These are phyloP conservation scores for Aspergillus versicolor DNA, from an alignment of 2,329 filamentous ascomycete genomes.

Conservation along the genomic window DNA sequence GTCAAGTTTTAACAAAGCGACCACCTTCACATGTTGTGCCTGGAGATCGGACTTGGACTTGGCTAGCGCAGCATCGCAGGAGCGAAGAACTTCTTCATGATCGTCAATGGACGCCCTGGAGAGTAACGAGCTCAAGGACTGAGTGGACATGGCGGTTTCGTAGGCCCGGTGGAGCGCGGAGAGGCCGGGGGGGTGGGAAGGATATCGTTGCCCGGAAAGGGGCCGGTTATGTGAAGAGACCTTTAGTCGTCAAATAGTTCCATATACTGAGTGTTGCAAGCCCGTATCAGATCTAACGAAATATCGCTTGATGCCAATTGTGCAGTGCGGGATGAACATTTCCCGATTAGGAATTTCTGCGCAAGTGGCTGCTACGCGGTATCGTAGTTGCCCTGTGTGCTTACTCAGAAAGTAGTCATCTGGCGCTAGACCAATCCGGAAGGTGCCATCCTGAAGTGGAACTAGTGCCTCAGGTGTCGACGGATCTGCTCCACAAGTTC, in stretches of 20 bases:
- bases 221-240: neutral
- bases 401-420: neutral
- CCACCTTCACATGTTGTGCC: conserved; percentile 58
- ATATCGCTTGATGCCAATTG: conserved; percentile 1
- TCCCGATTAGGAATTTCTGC: conserved; percentile 22
- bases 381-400: conserved; percentile 6
- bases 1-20: conserved; percentile 63
- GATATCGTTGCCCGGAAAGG: neutral
- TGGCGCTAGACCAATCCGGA: neutral
- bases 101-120: conserved; percentile 60
- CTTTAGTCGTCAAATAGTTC: neutral
- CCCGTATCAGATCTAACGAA: conserved; percentile 1
- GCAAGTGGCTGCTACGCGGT: neutral
- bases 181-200: neutral
- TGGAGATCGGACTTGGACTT: conserved; percentile 57
- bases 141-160: conserved; percentile 39
- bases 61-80: conserved; percentile 57
- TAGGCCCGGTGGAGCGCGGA: neutral
- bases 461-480: neutral
- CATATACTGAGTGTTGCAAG: neutral
- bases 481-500: neutral
- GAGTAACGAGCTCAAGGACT: conserved; percentile 56
- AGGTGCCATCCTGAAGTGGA: neutral
- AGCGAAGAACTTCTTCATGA: conserved; percentile 60
- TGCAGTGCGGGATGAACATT: conserved; percentile 21